Evolutionary conservation across 108 stramenopile species (phyloP), one percentile per base, ranked within the genome.

Genomic region (Fistulifera solaris): DNA sequence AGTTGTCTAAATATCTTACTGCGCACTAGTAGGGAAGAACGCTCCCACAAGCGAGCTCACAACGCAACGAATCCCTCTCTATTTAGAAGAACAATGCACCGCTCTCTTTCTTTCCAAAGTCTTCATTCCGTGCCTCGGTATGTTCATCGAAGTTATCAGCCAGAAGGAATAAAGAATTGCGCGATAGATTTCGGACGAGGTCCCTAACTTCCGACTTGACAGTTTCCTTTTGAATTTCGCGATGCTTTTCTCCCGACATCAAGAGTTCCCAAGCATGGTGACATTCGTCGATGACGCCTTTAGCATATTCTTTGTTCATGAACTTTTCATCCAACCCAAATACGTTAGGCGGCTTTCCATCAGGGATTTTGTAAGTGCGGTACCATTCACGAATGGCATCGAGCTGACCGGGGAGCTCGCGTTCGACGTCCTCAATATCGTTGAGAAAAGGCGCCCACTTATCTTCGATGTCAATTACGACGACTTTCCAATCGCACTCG

Each of bases 401-500:
- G 17, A 99, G 61, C 62, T 80, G 78, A 25, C 95, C 95, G 39
- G 97, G 97, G 47, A 94, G 68, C 51, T 94, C 73, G 52, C 73
- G 64, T 69, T 96, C 91, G 44, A 99, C 95, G 63, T 99, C 98
- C 40, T 94, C 75, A 48, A 99, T 87, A 56, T 96, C 89, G 69
- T 99, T 89, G 15, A 99, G 73, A 61, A 92, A 87, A 12, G 89
- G 89, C 8, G 94, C 94, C 95, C 94, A 93, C 38, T 90, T 93
- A 68, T 99, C 98, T 19, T 93, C 83, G 21, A 72, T 84, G 66
- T 95, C 90, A 52, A 99, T 96, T 26, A 70, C 74, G 43, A 99
- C 89, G 45, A 97, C 78, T 82, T 99, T 99, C 95, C 96, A 97
- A 63, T 99, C 98, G 23, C 94, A 83, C 78, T 99, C 95, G 47